Evolutionary conservation across 2,329 filamentous ascomycete genomes (phyloP).

Genomic region (Teratosphaeria pseudoeucalypti): DNA sequence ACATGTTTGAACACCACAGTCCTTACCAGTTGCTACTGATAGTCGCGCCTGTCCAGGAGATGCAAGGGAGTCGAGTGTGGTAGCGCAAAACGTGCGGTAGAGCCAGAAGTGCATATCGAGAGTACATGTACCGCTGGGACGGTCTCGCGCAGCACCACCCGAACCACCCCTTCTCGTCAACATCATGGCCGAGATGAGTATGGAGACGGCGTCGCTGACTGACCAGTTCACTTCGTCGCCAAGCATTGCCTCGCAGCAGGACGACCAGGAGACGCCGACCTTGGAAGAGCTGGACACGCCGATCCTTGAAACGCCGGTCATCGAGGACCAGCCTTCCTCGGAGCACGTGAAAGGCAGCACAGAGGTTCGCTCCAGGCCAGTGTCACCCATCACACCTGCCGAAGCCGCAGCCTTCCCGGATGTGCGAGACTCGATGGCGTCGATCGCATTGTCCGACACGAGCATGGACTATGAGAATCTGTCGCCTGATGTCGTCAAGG

Average conservation of each 20-base stretch:
- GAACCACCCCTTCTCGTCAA: neutral
- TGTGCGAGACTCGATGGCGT: conserved; percentile 19
- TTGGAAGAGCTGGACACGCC: neutral
- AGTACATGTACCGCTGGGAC: neutral
- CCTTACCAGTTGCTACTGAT: neutral
- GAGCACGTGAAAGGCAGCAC: neutral
- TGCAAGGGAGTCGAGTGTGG: neutral
- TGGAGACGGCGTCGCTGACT: neutral
- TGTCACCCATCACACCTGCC: conserved; percentile 4
- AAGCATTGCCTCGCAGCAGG: neutral
- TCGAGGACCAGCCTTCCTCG: neutral
- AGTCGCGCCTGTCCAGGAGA: neutral
- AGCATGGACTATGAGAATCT: conserved; percentile 24
- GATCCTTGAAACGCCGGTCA: neutral
- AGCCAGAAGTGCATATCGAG: neutral
- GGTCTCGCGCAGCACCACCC: neutral
- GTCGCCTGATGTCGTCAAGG: conserved; percentile 19
- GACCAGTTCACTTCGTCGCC: neutral
- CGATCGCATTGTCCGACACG: conserved; percentile 21
- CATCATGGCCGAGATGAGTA: neutral
- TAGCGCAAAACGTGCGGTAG: neutral
- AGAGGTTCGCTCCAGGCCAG: neutral
- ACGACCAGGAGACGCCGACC: neutral
- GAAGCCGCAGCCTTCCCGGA: neutral
- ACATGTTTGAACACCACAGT: neutral